phyloP scores from a whole-genome alignment of 2,329 filamentous ascomycete genomes.

The Thelonectria rubi region DNA sequence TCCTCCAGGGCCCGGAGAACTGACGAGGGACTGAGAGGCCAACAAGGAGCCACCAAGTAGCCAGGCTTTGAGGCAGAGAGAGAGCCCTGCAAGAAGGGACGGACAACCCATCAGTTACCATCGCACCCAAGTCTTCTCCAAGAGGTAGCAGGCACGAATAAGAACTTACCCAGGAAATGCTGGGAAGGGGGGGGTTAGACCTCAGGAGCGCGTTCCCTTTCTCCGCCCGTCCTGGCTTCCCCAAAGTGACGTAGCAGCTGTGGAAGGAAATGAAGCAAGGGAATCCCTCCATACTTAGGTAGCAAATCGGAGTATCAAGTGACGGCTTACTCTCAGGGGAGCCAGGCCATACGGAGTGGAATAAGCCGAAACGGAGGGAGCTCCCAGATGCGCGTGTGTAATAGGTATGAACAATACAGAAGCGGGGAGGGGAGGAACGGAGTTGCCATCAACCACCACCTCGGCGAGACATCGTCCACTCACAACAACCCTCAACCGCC shows the following conservation, averaged over 20 bases:
- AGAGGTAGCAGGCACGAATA: background rate
- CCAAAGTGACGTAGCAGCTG: conserved; percentile 13
- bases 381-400: background rate
- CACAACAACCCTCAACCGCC: conserved; percentile 6
- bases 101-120: background rate
- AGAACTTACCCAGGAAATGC: background rate
- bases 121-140: background rate
- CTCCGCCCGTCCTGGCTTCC: conserved; percentile 3
- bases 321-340: background rate
- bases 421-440: background rate
- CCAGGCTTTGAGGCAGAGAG: conserved; percentile 24
- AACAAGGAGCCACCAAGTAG: conserved; percentile 2
- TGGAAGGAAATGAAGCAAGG: conserved; percentile 16
- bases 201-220: background rate
- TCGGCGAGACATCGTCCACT: conserved; percentile 5
- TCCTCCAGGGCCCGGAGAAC: background rate
- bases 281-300: no score
- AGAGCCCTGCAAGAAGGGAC: conserved; percentile 7
- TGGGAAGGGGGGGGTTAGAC: background rate
- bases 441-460: conserved; percentile 12
- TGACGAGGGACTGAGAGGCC: background rate
- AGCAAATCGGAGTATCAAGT: conserved; percentile 6
- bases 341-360: background rate
- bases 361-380: background rate
- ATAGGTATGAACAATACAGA: background rate